Percentiles rank a stretch among this genome's conserved stretches.
Conservation (phyloP, 345 rosid species). For the Noccaea bulbosa region DNA sequence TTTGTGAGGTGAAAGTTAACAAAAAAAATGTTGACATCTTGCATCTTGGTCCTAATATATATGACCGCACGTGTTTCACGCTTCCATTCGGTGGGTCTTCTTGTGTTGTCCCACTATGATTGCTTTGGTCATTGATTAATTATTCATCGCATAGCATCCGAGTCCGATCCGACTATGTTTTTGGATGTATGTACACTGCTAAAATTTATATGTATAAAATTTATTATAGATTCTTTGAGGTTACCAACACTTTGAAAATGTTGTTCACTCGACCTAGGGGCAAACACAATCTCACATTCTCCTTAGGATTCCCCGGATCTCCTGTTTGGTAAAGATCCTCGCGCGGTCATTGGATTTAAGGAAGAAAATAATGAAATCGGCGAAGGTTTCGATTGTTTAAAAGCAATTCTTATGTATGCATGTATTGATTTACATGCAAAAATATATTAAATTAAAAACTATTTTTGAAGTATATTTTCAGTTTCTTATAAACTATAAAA, state of each 20-base stretch:
- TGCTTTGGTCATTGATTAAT: not conserved
- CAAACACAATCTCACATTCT: constrained; percentile 4
- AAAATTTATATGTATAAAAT: not conserved
- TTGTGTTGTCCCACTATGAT: constrained; percentile 18
- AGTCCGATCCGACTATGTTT: not conserved
- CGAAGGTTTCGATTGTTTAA: not conserved
- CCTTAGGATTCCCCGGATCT: not conserved
- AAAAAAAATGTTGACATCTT: not conserved
- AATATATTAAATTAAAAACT: no score
- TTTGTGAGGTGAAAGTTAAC: not conserved
- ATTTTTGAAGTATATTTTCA: no score
- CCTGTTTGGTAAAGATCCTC: not conserved
- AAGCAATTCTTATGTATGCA: not conserved
- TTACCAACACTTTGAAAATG: constrained; percentile 5
- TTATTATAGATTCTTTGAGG: not conserved
- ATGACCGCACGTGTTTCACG: constrained; percentile 24
- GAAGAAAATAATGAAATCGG: not conserved
- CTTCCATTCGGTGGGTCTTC: not conserved
- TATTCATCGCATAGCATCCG: not conserved
- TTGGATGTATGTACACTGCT: not conserved
- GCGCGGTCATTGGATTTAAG: not conserved
- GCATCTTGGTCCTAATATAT: not conserved
- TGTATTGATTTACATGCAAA: not conserved
- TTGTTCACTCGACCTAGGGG: not conserved
- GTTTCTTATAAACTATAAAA: no score